Percentiles rank a stretch among this genome's conserved stretches.
phyloP scores from a whole-genome alignment of 345 rosid species.

The Laguncularia racemosa region DNA sequence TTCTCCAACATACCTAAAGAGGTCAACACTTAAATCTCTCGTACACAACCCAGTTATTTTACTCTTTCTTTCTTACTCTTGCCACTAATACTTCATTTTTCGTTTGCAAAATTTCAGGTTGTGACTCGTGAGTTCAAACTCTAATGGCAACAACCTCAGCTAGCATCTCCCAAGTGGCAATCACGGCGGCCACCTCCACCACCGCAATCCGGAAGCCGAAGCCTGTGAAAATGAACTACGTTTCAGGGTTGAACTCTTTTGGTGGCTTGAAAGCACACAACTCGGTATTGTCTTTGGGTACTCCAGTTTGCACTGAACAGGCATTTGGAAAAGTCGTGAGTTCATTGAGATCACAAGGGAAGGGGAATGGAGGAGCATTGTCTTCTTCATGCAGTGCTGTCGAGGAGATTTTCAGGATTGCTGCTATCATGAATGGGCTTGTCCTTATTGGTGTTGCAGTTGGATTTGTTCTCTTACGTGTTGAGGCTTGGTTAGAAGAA shows the following conservation, averaged over 20 bases:
- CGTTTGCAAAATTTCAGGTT: neutral
- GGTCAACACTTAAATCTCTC: neutral
- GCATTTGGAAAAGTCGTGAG: slow-evolving; percentile 37
- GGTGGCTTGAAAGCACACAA: slow-evolving; percentile 46
- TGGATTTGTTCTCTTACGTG: slow-evolving; percentile 17
- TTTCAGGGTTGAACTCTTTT: slow-evolving; percentile 33
- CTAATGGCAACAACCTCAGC: neutral
- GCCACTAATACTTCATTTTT: neutral
- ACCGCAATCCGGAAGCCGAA: slow-evolving; percentile 13
- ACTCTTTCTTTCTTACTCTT: neutral
- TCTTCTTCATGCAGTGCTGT: slow-evolving; percentile 26
- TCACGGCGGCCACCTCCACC: slow-evolving; percentile 21
- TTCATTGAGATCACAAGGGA: slow-evolving; percentile 30
- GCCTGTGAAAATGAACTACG: slow-evolving; percentile 16
- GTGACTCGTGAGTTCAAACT: neutral
- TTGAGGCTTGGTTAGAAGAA: slow-evolving; percentile 15
- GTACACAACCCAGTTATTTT: neutral
- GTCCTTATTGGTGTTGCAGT: slow-evolving; percentile 18
- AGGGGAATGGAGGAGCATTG: slow-evolving; percentile 21
- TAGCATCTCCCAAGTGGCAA: slow-evolving; percentile 18
- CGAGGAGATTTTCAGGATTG: slow-evolving; percentile 17
- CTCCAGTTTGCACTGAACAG: slow-evolving; percentile 22
- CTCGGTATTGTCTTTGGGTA: slow-evolving; percentile 28
- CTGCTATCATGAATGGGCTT: slow-evolving; percentile 19
- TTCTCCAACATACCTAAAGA: neutral